Evolutionary conservation across 2,329 filamentous ascomycete genomes (phyloP), one percentile per base, ranked within the genome.

Genomic region (Curvularia lunata): DNA sequence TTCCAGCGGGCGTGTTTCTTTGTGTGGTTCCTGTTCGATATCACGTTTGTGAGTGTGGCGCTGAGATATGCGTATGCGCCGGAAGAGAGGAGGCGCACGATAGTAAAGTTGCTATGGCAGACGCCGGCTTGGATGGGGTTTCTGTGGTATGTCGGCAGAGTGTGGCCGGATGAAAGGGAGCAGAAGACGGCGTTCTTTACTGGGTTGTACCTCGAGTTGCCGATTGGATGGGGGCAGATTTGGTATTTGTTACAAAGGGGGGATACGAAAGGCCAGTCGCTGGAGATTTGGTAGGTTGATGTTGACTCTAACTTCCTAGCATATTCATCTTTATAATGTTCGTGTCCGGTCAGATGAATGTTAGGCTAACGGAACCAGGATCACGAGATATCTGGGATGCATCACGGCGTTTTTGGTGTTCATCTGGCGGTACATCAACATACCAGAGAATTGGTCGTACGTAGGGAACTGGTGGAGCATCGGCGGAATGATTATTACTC

Each of bases 141-240:
- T 21, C 57, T 78, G 38, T 71, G 69, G 59, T 55, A 51, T 23
- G 43, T 70, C 10, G 72, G 72, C 12, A 54, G 48, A 30, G 38
- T 61, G 23, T 79, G 69, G 66, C 75, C 75, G 1, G 76, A 78
- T 60, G 76, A 78, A 60, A 67, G 76, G 21, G 75, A 78, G 62
- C 76, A 78, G 48, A 54, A 77, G 23, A 79, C 76, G 3, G 77
- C 76, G 19, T 79, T 76, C 54, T 79, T 75, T 72, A 78, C 75
- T 16, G 76, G 77, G 0, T 45, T 75, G 32, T 63, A 74, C 48
- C 52, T 79, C 27, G 72, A 79, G 50, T 62, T 78, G 45, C 77
- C 76, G 5, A 79, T 79, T 54, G 72, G 74, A 13, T 77, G 74
- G 73, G 76, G 72, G 0, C 70, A 70, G 40, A 48, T 78, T 16